Percentiles rank a stretch among this genome's conserved stretches.
phyloP scores from a whole-genome alignment of 2,329 filamentous ascomycete genomes.

The Chaetomiaceae sp. region DNA sequence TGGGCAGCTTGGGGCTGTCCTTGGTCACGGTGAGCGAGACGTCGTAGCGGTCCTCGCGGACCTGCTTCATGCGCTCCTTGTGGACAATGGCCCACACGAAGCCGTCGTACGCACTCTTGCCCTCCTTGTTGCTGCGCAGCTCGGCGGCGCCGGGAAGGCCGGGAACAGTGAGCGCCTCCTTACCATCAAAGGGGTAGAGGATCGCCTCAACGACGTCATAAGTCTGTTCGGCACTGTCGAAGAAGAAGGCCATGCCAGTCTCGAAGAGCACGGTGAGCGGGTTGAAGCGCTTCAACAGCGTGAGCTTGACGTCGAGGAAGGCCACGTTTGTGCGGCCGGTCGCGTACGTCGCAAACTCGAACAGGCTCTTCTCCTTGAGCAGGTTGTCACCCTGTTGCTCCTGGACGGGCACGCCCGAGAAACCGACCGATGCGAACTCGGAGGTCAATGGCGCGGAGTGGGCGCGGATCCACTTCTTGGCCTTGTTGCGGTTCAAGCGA shows the following conservation, averaged over 20 bases:
- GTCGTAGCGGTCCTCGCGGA: constrained; percentile 92
- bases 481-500: constrained; percentile 72
- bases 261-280: constrained; percentile 62
- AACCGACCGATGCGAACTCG: constrained; percentile 88
- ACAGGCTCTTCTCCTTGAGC: constrained; percentile 80
- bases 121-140: constrained; percentile 49
- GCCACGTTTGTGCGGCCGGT: constrained; percentile 90
- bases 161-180: constrained; percentile 74
- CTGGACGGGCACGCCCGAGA: constrained; percentile 52
- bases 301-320: constrained; percentile 81
- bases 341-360: constrained; percentile 82
- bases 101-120: constrained; percentile 71
- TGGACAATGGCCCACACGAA: constrained; percentile 96
- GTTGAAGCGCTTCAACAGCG: constrained; percentile 82
- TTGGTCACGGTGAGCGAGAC: constrained; percentile 89
- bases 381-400: constrained; percentile 48
- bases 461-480: constrained; percentile 72
- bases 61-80: constrained; percentile 86
- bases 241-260: constrained; percentile 65
- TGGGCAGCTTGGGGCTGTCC: constrained; percentile 83
- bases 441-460: constrained; percentile 66
- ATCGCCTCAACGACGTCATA: constrained; percentile 71
- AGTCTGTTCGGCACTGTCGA: constrained; percentile 68
- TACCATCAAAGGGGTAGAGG: constrained; percentile 87
- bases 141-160: constrained; percentile 56